Evolutionary conservation across 2,329 filamentous ascomycete genomes (phyloP).

Genomic region (Fusarium algeriense): DNA sequence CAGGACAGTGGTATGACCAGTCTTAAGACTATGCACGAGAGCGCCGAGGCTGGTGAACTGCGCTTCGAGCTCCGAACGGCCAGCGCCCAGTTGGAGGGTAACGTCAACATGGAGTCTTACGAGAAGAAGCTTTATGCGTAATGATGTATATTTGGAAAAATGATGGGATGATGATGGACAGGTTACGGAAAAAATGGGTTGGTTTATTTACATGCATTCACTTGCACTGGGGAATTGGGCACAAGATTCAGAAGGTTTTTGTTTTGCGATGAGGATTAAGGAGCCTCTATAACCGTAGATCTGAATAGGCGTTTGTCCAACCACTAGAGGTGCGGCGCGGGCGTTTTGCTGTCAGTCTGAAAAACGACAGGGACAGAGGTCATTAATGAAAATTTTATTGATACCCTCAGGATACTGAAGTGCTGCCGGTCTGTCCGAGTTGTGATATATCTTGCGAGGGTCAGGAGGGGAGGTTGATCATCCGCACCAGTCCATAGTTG

Average conservation of each 20-base stretch:
- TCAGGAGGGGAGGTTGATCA: not conserved
- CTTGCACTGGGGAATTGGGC: conserved; percentile 37
- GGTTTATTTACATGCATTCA: conserved; percentile 36
- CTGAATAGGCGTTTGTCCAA: conserved; percentile 49
- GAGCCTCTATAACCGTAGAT: conserved; percentile 44
- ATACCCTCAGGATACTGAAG: conserved; percentile 40
- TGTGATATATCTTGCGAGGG: conserved; percentile 9
- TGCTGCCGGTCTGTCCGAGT: conserved; percentile 39
- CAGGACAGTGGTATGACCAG: conserved; percentile 94
- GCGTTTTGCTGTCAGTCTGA: conserved; percentile 42
- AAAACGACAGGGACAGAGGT: conserved; percentile 36
- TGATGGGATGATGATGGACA: conserved; percentile 28
- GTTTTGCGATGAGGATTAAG: conserved; percentile 35
- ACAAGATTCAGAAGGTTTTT: conserved; percentile 32
- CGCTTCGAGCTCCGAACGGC: conserved; percentile 95
- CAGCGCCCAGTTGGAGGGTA: conserved; percentile 95
- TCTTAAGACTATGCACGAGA: conserved; percentile 79
- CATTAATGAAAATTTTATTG: conserved; percentile 45
- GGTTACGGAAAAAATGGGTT: conserved; percentile 26
- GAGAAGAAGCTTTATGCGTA: conserved; percentile 99
- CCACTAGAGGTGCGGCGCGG: conserved; percentile 46
- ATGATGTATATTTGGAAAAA: conserved; percentile 46
- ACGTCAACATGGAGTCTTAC: conserved; percentile 98
- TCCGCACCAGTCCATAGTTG: conserved; percentile 6
- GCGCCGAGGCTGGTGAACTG: conserved; percentile 79